Base-by-base conservation (phyloP, 306 rosid genomes). In the Astragalus membranaceus region DNA sequence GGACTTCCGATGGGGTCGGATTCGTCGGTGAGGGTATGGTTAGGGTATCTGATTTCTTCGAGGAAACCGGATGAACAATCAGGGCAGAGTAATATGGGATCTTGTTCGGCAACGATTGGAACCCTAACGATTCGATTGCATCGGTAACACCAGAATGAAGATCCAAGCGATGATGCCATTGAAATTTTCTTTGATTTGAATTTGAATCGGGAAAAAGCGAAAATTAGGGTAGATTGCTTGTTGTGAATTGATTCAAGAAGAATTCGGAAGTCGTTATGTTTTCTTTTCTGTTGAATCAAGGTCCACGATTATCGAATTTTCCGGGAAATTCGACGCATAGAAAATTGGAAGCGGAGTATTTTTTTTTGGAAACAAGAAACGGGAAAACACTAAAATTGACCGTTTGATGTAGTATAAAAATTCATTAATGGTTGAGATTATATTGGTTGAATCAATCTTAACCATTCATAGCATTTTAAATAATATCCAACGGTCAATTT, bases 71-170 rank as follows among this genome's bases (percentile, higher is more conserved):
- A 75, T 5, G 87, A 54, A 61, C 87, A 88, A 61, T 86, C 82
- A 57, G 91, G 87, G 76, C 95, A 88, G 17, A 74, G 65, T 14
- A 76, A 26, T 0, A 4, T 0, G 12, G 78, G 16, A 5, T 84
- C 85, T 63, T 26, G 23, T 35, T 84, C 78, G 7, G 73, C 51
- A 41, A 67, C 63, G 29, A 71, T 68, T 55, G 85, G 81, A 77
- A 78, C 82, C 75, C 78, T 42, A 60, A 84, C 75, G 74, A 75
- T 60, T 7, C 76, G 86, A 48, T 72, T 78, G 80, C 91, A 88
- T 56, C 89, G 60, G 79, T 86, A 82, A 69, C 89, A 86, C 91
- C 88, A 82, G 64, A 64, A 88, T 0, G 88, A 80, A 32, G 90
- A 74, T 65, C 75, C 80, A 8, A 70, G 15, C 4, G 87, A 74